These are phyloP conservation scores for Ogataea paradorogensis DNA, from an alignment of 805 yeast species.

Conservation along the genomic window DNA sequence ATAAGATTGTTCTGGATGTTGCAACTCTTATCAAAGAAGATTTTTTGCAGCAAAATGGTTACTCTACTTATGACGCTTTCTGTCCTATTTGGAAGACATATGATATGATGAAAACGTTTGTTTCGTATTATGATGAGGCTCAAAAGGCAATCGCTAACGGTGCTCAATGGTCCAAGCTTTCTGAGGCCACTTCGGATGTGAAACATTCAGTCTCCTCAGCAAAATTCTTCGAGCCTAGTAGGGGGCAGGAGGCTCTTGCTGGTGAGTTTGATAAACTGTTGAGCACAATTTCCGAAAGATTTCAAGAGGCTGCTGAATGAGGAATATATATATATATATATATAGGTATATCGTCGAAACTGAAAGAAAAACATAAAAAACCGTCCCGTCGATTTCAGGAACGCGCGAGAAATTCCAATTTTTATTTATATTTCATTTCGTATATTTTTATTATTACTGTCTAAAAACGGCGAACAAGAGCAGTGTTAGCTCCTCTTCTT, in stretches of 20 bases:
- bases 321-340: neutral
- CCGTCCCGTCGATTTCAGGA: neutral
- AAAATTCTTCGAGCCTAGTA: conserved; percentile 93
- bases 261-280: conserved; percentile 76
- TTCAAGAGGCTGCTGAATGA: conserved; percentile 92
- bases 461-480: neutral
- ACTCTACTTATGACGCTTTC: conserved; percentile 96
- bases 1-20: conserved; percentile 94
- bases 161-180: conserved; percentile 88
- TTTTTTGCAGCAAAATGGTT: conserved; percentile 98
- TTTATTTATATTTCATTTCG: neutral
- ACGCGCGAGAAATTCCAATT: neutral
- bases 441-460: neutral
- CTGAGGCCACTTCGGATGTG: conserved; percentile 86
- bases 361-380: neutral
- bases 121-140: conserved; percentile 92
- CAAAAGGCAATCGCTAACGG: conserved; percentile 95
- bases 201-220: conserved; percentile 92
- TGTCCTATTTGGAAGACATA: conserved; percentile 99
- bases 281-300: conserved; percentile 77
- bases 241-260: conserved; percentile 77
- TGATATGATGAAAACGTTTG: conserved; percentile 96
- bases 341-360: no score
- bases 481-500: neutral
- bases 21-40: conserved; percentile 91